Evolutionary conservation across 2,329 filamentous ascomycete species (phyloP).

Genomic region (Rhinocladiella similis): DNA sequence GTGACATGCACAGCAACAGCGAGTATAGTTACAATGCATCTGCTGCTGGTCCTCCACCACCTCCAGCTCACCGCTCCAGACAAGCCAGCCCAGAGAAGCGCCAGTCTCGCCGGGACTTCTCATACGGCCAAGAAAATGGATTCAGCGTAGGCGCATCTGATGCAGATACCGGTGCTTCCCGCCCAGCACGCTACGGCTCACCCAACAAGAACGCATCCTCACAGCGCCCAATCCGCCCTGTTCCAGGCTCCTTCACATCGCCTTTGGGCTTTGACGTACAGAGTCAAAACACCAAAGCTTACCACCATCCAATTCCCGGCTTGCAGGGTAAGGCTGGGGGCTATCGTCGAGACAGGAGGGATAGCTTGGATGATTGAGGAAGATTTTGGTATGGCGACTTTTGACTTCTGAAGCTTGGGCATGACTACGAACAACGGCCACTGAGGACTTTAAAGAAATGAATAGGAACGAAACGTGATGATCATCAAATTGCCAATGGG

Average conservation of each 20-base stretch:
- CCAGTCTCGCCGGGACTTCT: constrained; percentile 28
- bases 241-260: constrained; percentile 44
- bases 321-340: constrained; percentile 33
- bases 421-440: background rate
- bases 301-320: constrained; percentile 59
- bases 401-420: background rate
- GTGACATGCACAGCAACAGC: constrained; percentile 33
- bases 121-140: constrained; percentile 24
- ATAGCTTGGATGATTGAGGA: constrained; percentile 28
- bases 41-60: background rate
- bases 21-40: constrained; percentile 25
- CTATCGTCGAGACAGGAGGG: constrained; percentile 25
- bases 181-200: constrained; percentile 20
- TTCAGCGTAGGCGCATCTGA: constrained; percentile 21
- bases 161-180: constrained; percentile 11
- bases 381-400: too few relatives aligned
- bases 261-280: constrained; percentile 44
- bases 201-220: constrained; percentile 21
- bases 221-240: constrained; percentile 25
- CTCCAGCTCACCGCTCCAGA: constrained; percentile 21
- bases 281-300: constrained; percentile 50
- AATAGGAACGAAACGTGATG: background rate
- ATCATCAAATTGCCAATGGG: background rate
- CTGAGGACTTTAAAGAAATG: background rate
- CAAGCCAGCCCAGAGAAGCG: constrained; percentile 23